Base-by-base conservation (phyloP, 139 green algal species). In the Chlamydomonas asymmetrica region DNA sequence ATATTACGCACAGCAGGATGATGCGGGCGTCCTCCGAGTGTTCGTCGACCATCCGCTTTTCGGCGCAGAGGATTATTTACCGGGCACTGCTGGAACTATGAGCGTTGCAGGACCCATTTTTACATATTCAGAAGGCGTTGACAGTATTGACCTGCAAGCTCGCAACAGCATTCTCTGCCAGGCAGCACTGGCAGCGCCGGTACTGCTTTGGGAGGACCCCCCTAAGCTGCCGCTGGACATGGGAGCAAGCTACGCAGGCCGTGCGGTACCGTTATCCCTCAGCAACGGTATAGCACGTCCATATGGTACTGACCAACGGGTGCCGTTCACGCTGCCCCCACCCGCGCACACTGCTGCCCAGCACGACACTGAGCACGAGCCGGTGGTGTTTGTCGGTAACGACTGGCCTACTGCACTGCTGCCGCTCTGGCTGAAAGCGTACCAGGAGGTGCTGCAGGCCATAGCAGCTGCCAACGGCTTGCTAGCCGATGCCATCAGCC, bases 41-140 rank as follows among this genome's bases (percentile, higher is more conserved):
- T 97, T 97, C 84, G 89, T 97, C 3, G 85, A 93, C 73, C 93
- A 97, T 69, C 88, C 88, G 0, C 37, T 93, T 0, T 94, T 85
- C 50, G n/a, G 41, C 2, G 37, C 22, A 6, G 61, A 9, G 34
- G 8, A 25, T 31, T 9, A 41, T 9, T 40, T 20, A n/a, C 6
- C 34, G 5, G 61, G 5, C 8, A 20, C 5, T 29, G 35, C 34
- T 29, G 13, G n/a, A 29, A 9, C 34, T 25, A 67, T 31, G 7
- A 45, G 7, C 49, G 34, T 10, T 16, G 27, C 8, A 4, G 63
- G 40, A 1, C 5, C 9, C 8, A 73, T 78, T 13, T 85, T 82
- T 67, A 88, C 85, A 0, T 90, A 92, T 63, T 20, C 48, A n/a
- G 76, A 89, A 18, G 73, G 62, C 27, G 64, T 63, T 22, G 1